Evolutionary conservation across 495 filamentous ascomycete species (phyloP).

Genomic region (Neurospora sp.): DNA sequence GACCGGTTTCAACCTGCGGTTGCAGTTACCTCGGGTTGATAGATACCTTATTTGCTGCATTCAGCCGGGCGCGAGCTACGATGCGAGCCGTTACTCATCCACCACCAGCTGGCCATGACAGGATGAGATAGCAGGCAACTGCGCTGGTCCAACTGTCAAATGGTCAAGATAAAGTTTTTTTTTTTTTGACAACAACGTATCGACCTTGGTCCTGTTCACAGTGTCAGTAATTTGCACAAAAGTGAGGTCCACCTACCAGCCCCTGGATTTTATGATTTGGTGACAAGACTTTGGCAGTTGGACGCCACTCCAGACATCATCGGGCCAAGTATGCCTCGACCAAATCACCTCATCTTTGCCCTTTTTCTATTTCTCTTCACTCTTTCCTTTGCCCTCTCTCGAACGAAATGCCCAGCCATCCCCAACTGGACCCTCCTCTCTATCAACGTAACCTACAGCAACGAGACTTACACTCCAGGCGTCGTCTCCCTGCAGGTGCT

Average conservation of each 20-base stretch:
- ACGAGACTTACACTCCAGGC: slow-evolving; percentile 2
- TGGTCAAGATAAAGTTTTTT: not conserved
- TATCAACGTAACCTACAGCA: slow-evolving; percentile 1
- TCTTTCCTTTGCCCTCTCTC: not conserved
- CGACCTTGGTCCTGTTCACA: not conserved
- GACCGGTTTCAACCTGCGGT: not conserved
- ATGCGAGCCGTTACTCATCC: not conserved
- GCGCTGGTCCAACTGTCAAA: not conserved
- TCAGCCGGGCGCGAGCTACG: not conserved
- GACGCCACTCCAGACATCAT: not conserved
- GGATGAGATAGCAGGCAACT: not conserved
- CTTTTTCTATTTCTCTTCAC: not conserved
- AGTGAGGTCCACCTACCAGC: not conserved
- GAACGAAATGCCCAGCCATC: not conserved
- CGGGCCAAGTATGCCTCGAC: not conserved
- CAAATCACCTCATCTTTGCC: not conserved
- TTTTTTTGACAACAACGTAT: not conserved
- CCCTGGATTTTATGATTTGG: too few species aligned
- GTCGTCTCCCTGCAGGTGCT: not conserved
- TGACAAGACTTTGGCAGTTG: not conserved
- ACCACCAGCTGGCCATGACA: not conserved
- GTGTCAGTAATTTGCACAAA: not conserved
- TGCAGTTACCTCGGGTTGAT: not conserved
- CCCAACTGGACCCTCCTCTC: slow-evolving; percentile 1
- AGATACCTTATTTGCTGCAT: not conserved